A percentile compares a stretch with the other conserved stretches of the same genome.
Conservation (phyloP, 192 early-diverging fungal genomes). For the Chytriomyces sp. region DNA sequence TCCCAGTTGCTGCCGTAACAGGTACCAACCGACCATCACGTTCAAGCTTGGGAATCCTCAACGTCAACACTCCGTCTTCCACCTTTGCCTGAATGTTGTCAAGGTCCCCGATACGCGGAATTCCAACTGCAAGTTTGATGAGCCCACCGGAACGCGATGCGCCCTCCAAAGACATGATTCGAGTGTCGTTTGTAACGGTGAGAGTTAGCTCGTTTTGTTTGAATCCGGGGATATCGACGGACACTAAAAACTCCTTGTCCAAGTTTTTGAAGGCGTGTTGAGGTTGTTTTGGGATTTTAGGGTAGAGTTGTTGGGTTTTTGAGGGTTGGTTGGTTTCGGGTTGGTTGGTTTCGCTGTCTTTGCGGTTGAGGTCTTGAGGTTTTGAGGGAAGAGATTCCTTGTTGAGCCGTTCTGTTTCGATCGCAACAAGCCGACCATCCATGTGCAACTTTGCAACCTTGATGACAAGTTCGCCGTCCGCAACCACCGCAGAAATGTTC, state of each 20-base stretch:
- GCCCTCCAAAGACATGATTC: not conserved
- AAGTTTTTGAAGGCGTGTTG: not conserved
- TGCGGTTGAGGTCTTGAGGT: no score
- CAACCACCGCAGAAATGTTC: not conserved
- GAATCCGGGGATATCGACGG: conserved; percentile 29
- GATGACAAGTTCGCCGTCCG: conserved; percentile 18
- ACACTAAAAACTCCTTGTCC: not conserved
- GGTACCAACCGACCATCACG: conserved; percentile 6
- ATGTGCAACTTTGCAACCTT: conserved; percentile 12
- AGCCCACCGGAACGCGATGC: not conserved
- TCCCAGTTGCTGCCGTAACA: not conserved
- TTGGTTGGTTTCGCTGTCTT: no score
- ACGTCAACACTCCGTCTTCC: conserved; percentile 16
- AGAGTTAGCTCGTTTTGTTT: not conserved
- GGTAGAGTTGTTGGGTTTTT: no score
- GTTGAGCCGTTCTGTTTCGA: not conserved
- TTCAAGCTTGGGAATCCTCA: conserved; percentile 20
- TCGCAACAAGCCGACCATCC: conserved; percentile 20
- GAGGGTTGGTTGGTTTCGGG: no score
- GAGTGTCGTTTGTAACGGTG: conserved; percentile 11
- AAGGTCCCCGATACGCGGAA: conserved; percentile 24
- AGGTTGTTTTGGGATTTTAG: no score
- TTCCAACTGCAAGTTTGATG: not conserved
- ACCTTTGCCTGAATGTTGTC: not conserved
- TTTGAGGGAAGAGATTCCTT: no score